Evolutionary conservation across 345 rosid species (phyloP).

Genomic region (Salix brachista): DNA sequence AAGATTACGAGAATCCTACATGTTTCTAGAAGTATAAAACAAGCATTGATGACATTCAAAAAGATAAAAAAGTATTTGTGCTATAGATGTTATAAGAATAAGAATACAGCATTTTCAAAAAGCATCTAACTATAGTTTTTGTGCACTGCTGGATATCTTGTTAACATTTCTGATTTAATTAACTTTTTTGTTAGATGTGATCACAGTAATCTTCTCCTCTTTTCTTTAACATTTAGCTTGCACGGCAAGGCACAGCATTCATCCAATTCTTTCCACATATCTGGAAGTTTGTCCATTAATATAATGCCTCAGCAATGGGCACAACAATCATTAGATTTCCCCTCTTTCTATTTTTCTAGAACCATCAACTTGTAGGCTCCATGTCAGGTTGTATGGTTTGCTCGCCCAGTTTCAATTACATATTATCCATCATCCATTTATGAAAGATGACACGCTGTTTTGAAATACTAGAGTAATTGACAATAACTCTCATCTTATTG

Average conservation of each 20-base stretch:
- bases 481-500: neutral
- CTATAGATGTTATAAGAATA: neutral
- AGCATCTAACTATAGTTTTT: neutral
- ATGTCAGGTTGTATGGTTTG: neutral
- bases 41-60: neutral
- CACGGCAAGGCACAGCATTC: neutral
- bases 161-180: neutral
- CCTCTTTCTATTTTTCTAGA: neutral
- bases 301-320: neutral
- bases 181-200: neutral
- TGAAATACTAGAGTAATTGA: neutral
- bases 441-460: neutral
- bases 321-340: neutral
- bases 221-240: neutral
- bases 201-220: neutral
- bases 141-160: neutral
- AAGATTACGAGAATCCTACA: neutral
- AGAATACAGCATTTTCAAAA: neutral
- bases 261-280: neutral
- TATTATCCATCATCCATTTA: conserved; percentile 5
- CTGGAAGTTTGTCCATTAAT: neutral
- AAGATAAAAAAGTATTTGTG: neutral
- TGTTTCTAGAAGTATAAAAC: neutral
- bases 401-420: neutral
- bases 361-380: neutral